Evolutionary conservation across 2,329 filamentous ascomycete species (phyloP).

Genomic region (Corniculantispora saksenae): DNA sequence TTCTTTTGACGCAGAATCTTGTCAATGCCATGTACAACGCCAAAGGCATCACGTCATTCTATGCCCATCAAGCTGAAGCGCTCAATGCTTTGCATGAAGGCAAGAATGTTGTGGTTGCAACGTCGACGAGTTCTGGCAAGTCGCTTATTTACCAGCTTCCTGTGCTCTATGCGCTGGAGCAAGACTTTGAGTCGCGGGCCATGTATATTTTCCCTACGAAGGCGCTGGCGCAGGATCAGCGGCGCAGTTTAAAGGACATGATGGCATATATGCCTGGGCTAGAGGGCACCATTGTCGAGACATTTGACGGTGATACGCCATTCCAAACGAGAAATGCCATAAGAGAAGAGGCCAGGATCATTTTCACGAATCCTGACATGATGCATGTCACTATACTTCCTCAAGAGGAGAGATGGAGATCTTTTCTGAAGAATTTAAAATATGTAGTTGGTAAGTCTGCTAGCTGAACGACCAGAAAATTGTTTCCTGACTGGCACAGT

Average conservation of each 20-base stretch:
- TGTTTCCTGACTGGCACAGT: conserved; percentile 42
- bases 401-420: conserved; percentile 86
- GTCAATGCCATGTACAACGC: conserved; percentile 97
- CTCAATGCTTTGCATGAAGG: conserved; percentile 85
- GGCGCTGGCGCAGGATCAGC: conserved; percentile 91
- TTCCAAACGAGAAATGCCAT: conserved; percentile 77
- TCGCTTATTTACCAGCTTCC: conserved; percentile 97
- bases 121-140: conserved; percentile 94
- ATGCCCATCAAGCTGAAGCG: conserved; percentile 89
- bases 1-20: conserved; percentile 82
- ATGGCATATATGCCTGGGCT: conserved; percentile 77
- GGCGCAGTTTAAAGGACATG: conserved; percentile 82
- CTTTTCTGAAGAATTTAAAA: conserved; percentile 82
- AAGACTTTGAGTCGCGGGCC: conserved; percentile 73
- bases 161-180: conserved; percentile 82
- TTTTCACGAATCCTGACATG: conserved; percentile 99
- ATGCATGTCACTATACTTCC: conserved; percentile 91
- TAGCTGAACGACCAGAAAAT: not conserved
- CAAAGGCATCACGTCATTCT: conserved; percentile 80
- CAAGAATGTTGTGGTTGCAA: conserved; percentile 86
- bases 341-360: conserved; percentile 84
- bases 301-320: conserved; percentile 92
- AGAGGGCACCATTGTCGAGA: conserved; percentile 78
- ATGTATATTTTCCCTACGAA: conserved; percentile 99
- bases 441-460: conserved; percentile 70